Evolutionary conservation across 371 early-diverging fungal species (phyloP), one percentile per base, ranked within the genome.

Genomic region (Mortierella sp.): DNA sequence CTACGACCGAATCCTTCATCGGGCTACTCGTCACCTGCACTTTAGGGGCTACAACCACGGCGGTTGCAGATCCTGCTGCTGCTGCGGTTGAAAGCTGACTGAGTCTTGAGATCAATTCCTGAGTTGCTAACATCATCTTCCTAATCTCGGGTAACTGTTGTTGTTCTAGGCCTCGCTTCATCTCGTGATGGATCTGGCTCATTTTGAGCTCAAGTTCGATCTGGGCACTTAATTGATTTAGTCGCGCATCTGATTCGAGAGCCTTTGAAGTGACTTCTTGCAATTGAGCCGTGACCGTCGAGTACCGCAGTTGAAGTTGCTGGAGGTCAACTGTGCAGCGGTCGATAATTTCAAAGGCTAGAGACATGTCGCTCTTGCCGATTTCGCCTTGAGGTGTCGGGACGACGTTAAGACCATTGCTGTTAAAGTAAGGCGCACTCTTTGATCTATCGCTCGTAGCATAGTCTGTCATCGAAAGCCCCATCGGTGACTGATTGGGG

Each of bases 321-420:
- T 66, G 61, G 5, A 81, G 73, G 53, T 81, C 82, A 9, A 65
- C 32, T 4, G 68, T 66, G 64, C 76, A 81, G 15, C 82, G 69
- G 41, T 81, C 82, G 53, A 81, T 81, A 7, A 76, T 38, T 33
- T 81, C 82, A 61, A 72, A 81, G 4, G 82, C 82, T 61, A 81
- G 50, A 0, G 72, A 69, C 82, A 81, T 81, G 24, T 81, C 82
- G 45, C 82, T 81, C 64, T 67, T 65, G 32, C 69, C 76, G 32
- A 76, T 24, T 13, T 72, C 72, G 8, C 78, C 78, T 1, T 69
- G 72, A 4, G 69, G 52, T 5, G 72, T 72, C 13, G 76, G 53
- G 1, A 81, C 72, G 32, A 76, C 59, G 64, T 81, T 81, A 19
- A 81, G 67, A 7, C 82, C 78, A 24, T 69, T 72, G 45, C 76